Base-by-base conservation (phyloP, 345 rosid species). In the Eucalyptus brandiana region DNA sequence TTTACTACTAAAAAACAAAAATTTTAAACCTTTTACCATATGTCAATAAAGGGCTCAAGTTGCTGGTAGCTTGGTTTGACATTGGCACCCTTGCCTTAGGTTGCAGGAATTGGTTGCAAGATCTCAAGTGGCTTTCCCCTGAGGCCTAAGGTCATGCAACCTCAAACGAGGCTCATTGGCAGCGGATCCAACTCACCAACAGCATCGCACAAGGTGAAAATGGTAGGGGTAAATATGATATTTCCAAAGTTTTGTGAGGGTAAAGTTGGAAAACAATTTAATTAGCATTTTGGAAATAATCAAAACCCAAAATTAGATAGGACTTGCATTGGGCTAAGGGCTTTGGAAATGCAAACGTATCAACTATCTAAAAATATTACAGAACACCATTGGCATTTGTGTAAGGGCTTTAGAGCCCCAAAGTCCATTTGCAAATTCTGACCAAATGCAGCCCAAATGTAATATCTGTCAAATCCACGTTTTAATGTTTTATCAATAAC, bases 101-200 rank as follows among this genome's bases (percentile, higher is more conserved):
- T 58, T 3, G 7, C 69, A 28, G 13, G 69, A 28, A 30, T 62
- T 0, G 32, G 69, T 30, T 62, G 69, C 4, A 14, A 62, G 69
- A 62, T 30, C 34, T 12, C 4, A 30, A 14, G 69, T 34, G 24
- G 19, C 6, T 17, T 5, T 67, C 11, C 18, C 80, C 6, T 67
- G 3, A 9, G 80, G 80, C 45, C 44, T 34, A 2, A 72, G 28
- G 26, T 72, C 4, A 4, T 21, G 13, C 8, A 23, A 37, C 81
- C 81, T 72, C 40, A 58, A 26, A 12, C 1, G 7, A 62, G 1
- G 34, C 69, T 62, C 17, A 6, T 62, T 62, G 16, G 15, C 1
- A 4, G 34, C 2, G 15, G 32, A 62, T 62, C 34, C 0, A 8
- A 47, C 9, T 21, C 28, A 11, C 28, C 3, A 1, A 13, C 1